A percentile compares a stretch with the other conserved stretches of the same genome.
Evolutionary conservation across 2,329 filamentous ascomycete species (phyloP).

Genomic region (Aureobasidium uvarum): DNA sequence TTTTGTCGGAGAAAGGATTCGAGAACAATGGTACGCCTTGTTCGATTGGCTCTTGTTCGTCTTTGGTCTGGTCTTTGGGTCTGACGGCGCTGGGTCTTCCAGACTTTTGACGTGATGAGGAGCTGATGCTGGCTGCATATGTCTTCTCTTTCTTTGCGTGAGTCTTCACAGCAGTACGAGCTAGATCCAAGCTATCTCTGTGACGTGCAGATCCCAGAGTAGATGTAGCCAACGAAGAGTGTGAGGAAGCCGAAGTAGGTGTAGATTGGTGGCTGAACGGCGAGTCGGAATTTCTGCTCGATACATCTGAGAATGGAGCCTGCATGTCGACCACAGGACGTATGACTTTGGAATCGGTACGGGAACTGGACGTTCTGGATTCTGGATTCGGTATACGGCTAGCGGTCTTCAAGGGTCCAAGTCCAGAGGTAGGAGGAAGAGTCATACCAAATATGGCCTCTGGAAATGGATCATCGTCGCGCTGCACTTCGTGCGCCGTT

Average conservation of each 20-base stretch:
- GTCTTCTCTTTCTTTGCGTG: neutral
- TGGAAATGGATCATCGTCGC: constrained; percentile 23
- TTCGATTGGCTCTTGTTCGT: neutral
- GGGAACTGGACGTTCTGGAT: neutral
- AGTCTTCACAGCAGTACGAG: constrained; percentile 9
- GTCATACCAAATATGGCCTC: constrained; percentile 25
- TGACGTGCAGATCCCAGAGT: constrained; percentile 14
- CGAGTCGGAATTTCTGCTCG: constrained; percentile 72
- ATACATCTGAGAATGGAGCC: constrained; percentile 43
- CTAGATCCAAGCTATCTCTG: constrained; percentile 21
- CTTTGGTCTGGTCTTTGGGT: neutral
- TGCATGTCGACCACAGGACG: neutral
- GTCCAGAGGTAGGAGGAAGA: constrained; percentile 17
- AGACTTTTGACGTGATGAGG: neutral
- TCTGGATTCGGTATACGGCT: neutral
- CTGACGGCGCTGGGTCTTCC: neutral
- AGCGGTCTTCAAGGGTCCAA: neutral
- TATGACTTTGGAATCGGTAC: neutral
- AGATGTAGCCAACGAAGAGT: constrained; percentile 61
- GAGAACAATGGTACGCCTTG: neutral
- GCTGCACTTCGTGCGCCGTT: constrained; percentile 1
- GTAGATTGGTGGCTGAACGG: constrained; percentile 76
- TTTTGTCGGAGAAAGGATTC: neutral
- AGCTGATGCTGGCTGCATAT: neutral
- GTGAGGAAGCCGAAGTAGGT: constrained; percentile 73